phyloP scores from a whole-genome alignment of 2,329 filamentous ascomycete species.

The Fonsecaea monophora region DNA sequence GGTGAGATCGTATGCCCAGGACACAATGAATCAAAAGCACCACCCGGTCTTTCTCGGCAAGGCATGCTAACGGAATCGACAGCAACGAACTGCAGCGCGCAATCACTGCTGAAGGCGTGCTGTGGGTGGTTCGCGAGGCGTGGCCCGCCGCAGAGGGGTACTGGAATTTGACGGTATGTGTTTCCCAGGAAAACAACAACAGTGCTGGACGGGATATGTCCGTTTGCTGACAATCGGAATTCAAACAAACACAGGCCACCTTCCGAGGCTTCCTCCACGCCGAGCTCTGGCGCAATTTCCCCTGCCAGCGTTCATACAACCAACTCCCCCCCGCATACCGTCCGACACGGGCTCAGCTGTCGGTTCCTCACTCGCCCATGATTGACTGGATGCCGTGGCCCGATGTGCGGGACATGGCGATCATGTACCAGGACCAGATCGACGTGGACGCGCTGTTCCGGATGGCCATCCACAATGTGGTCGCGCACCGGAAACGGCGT shows the following conservation, averaged over 20 bases:
- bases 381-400: conserved; percentile 67
- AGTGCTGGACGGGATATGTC: neutral
- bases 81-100: conserved; percentile 17
- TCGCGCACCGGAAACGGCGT: conserved; percentile 23
- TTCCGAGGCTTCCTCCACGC: conserved; percentile 28
- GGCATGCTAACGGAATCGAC: neutral
- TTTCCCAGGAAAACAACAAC: neutral
- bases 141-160: conserved; percentile 31
- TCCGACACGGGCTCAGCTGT: conserved; percentile 58
- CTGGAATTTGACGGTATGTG: conserved; percentile 29
- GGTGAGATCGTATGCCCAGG: conserved; percentile 5
- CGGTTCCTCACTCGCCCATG: conserved; percentile 63
- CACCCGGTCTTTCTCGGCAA: neutral
- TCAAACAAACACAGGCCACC: conserved; percentile 11
- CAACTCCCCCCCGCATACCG: conserved; percentile 57
- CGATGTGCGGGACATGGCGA: conserved; percentile 58
- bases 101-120: conserved; percentile 24
- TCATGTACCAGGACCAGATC: conserved; percentile 42
- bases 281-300: conserved; percentile 33
- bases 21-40: neutral
- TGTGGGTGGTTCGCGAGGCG: conserved; percentile 30
- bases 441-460: conserved; percentile 28
- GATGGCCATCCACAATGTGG: conserved; percentile 28
- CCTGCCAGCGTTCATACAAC: conserved; percentile 39
- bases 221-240: neutral